Base-by-base conservation (phyloP, 139 green algal genomes). In the Edaphochlamys debaryana region DNA sequence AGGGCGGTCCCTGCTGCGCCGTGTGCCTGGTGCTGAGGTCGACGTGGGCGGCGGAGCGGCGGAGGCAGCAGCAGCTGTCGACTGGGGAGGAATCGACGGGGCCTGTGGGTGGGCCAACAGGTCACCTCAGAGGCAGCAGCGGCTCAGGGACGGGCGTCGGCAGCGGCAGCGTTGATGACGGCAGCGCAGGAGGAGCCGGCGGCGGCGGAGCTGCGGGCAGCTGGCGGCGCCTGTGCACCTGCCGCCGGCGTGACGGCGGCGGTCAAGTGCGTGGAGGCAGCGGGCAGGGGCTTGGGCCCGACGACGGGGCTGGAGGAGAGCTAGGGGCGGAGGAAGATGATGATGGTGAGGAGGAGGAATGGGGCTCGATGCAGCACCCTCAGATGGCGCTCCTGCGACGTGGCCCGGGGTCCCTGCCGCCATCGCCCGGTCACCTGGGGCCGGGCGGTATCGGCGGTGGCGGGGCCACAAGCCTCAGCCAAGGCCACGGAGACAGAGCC, bases 211-310 rank as follows among this genome's bases (percentile, higher is more conserved):
- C 48, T 0, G 32, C 13, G 20, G 79, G 79, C 38, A 34, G 32
- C 50, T 85, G 79, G 79, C 37, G 79, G 25, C 67, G 50, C 3
- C 4, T 78, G 20, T 85, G 79, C 37, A n/a, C 30, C 5, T 85
- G 79, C 29, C 23, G 20, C 37, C 6, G n/a, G n/a, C n/a, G n/a
- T n/a, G n/a, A n/a, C n/a, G n/a, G n/a, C n/a, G n/a, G n/a, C n/a
- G n/a, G n/a, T n/a, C n/a, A n/a, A n/a, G n/a, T n/a, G n/a, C n/a
- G n/a, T n/a, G n/a, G n/a, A n/a, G n/a, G n/a, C n/a, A n/a, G n/a
- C n/a, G n/a, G n/a, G n/a, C n/a, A n/a, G n/a, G n/a, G n/a, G n/a
- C n/a, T n/a, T n/a, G n/a, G n/a, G n/a, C n/a, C n/a, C n/a, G n/a
- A n/a, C n/a, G n/a, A n/a, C n/a, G n/a, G n/a, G n/a, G n/a, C n/a